A percentile compares a stretch with the other conserved stretches of the same genome.
phyloP scores from a whole-genome alignment of 495 filamentous ascomycete species.

The Hypomontagnella submonticulosa region DNA sequence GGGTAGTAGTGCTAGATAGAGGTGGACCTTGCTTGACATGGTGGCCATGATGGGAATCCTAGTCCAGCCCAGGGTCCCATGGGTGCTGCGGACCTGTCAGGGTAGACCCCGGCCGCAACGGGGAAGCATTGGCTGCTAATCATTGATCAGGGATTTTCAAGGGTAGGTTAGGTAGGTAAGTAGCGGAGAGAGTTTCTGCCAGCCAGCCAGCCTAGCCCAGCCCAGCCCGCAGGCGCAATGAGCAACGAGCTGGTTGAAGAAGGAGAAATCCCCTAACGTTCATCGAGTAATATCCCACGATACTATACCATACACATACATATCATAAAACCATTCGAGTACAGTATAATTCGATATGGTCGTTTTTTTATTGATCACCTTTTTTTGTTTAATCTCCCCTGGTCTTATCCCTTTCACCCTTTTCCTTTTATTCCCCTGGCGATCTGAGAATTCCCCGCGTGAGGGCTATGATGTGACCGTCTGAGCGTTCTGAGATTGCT shows the following conservation, averaged over 20 bases:
- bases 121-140: constrained; percentile 51
- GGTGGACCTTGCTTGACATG: constrained; percentile 41
- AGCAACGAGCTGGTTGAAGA: too few relatives aligned
- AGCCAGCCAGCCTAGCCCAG: constrained; percentile 11
- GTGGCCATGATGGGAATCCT: constrained; percentile 44
- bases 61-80: constrained; percentile 42
- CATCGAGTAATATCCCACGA: constrained; percentile 38
- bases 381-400: not conserved
- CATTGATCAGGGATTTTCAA: constrained; percentile 48
- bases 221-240: not conserved
- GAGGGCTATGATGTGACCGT: constrained; percentile 41
- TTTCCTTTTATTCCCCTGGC: constrained; percentile 27
- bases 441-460: constrained; percentile 46
- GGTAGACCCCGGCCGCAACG: constrained; percentile 46
- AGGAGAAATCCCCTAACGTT: constrained; percentile 26
- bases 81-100: constrained; percentile 45
- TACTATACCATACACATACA: constrained; percentile 19
- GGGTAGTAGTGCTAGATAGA: constrained; percentile 46
- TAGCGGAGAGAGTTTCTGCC: constrained; percentile 28
- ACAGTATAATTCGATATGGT: constrained; percentile 20
- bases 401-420: constrained; percentile 10
- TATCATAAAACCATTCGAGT: constrained; percentile 18
- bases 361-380: not conserved
- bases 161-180: too few relatives aligned
- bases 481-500: constrained; percentile 45